These are phyloP conservation scores for Alternaria brassicicola DNA, from an alignment of 2,329 filamentous ascomycete genomes.

Conservation along the genomic window DNA sequence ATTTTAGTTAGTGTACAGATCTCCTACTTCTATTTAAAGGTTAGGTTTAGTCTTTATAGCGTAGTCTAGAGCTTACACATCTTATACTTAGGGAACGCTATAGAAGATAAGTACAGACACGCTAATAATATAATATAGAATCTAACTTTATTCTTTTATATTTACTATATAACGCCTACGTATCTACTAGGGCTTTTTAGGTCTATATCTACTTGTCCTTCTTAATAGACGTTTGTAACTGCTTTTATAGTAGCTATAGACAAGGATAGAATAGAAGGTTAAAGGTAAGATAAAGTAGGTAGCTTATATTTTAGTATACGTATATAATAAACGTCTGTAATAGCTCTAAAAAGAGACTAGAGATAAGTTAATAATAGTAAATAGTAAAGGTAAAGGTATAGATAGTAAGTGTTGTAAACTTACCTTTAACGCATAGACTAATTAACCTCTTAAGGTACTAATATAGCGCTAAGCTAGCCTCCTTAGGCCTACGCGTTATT, in stretches of 20 bases:
- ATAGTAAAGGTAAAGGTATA: no score
- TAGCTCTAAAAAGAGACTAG: no score
- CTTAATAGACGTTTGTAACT: background rate
- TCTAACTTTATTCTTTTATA: background rate
- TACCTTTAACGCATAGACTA: background rate
- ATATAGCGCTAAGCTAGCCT: no score
- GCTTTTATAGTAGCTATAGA: background rate
- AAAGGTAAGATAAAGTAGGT: background rate
- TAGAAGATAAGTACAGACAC: slow-evolving; percentile 6
- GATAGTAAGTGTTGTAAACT: background rate
- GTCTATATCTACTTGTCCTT: background rate
- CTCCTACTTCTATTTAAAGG: background rate
- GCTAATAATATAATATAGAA: slow-evolving; percentile 3
- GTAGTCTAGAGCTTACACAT: background rate
- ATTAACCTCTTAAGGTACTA: background rate
- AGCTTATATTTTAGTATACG: background rate
- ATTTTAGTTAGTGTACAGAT: no score
- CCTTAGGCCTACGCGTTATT: background rate
- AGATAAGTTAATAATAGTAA: no score
- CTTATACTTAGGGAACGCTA: background rate
- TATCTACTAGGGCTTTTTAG: background rate
- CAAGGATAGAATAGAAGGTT: background rate
- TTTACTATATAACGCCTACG: background rate
- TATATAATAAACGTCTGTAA: no score
- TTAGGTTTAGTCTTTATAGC: background rate